Evolutionary conservation across 176 grass and related monocot species (phyloP).

Genomic region (Ensete glaucum): DNA sequence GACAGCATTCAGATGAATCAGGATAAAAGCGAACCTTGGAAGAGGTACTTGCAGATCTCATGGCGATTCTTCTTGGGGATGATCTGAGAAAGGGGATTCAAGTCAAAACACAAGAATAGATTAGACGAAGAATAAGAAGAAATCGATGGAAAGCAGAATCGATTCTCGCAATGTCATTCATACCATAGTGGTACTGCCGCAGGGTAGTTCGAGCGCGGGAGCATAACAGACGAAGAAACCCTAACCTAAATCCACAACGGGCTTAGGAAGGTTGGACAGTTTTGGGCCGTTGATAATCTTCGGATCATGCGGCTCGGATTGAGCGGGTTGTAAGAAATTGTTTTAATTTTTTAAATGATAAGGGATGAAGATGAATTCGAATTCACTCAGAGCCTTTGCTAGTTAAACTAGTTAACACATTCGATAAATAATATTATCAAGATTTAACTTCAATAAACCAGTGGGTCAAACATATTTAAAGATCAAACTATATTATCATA

Average conservation of each 20-base stretch:
- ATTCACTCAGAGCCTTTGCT: too few relatives aligned
- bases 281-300: not conserved
- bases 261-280: not conserved
- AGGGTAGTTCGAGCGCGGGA: not conserved
- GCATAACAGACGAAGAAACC: not conserved
- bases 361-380: too few relatives aligned
- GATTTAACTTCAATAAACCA: too few relatives aligned
- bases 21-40: slow-evolving; percentile 39
- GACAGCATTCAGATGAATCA: not conserved
- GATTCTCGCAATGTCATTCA: not conserved
- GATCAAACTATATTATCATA: too few relatives aligned
- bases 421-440: too few relatives aligned
- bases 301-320: not conserved
- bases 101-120: not conserved
- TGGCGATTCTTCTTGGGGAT: slow-evolving; percentile 95
- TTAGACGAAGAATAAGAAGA: not conserved
- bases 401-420: too few relatives aligned
- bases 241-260: not conserved
- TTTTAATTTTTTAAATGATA: too few relatives aligned
- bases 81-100: slow-evolving; percentile 36
- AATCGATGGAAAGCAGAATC: not conserved
- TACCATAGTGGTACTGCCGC: not conserved
- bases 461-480: too few relatives aligned
- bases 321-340: not conserved
- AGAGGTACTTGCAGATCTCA: slow-evolving; percentile 99